Percentiles rank a stretch among this genome's conserved stretches.
phyloP scores from a whole-genome alignment of 2,329 filamentous ascomycete genomes.

The Neopestalotiopsis clavispora region DNA sequence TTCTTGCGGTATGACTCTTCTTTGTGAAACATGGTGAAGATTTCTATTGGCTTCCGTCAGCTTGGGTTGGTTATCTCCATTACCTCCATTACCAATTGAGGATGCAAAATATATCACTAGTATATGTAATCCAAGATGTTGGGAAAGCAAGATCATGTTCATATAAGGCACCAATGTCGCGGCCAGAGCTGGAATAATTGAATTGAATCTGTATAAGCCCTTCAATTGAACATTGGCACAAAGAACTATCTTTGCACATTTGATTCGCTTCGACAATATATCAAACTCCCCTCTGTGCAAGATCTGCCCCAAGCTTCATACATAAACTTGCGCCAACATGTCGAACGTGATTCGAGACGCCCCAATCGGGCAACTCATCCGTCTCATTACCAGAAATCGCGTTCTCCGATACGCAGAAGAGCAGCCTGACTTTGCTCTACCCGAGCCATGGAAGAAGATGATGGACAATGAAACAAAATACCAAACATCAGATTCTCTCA shows the following conservation, averaged over 20 bases:
- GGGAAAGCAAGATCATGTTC: not conserved
- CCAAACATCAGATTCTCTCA: not conserved
- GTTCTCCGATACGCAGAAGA: conserved; percentile 29
- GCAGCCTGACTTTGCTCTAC: conserved; percentile 27
- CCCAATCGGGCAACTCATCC: conserved; percentile 34
- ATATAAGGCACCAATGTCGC: not conserved
- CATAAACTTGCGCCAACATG: conserved; percentile 17
- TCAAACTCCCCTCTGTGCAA: not conserved
- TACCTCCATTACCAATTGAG: conserved; percentile 7
- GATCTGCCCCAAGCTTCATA: not conserved
- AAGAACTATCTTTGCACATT: not conserved
- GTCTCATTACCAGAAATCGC: conserved; percentile 32
- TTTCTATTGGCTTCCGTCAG: not conserved
- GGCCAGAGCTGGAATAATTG: not conserved
- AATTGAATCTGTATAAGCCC: not conserved
- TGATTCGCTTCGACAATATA: not conserved
- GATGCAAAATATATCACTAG: not conserved
- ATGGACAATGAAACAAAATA: conserved; percentile 17
- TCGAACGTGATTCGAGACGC: conserved; percentile 29
- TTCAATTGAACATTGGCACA: not conserved
- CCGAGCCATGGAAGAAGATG: conserved; percentile 23
- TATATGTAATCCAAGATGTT: not conserved
- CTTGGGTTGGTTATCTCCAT: not conserved
- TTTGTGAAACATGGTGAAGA: not conserved
- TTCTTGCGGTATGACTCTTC: conserved; percentile 7